Percentiles rank a stretch among this genome's conserved stretches.
Evolutionary conservation across 768 basidiomycete species (phyloP).

Genomic region (Ramaria rubella): DNA sequence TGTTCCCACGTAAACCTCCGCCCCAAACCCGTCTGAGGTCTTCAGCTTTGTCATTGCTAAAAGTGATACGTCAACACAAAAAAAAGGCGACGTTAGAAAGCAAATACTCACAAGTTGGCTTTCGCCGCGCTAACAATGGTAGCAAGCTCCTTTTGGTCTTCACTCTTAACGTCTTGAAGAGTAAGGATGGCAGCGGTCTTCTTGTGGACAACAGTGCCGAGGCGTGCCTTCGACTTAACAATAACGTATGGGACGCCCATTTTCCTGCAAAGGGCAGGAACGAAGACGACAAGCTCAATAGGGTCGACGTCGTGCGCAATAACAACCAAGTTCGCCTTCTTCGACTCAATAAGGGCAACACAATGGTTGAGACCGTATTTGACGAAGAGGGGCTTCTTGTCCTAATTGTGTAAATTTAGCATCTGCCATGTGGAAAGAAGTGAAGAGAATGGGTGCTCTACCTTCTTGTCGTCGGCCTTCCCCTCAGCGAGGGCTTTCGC

Average conservation of each 20-base stretch:
- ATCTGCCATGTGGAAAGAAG: background rate
- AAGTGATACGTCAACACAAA: background rate
- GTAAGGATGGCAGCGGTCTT: constrained; percentile 92
- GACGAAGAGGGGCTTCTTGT: constrained; percentile 93
- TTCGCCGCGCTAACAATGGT: constrained; percentile 91
- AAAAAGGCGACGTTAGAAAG: background rate
- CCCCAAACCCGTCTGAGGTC: constrained; percentile 91
- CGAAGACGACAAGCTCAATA: constrained; percentile 97
- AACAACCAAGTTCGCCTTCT: constrained; percentile 94
- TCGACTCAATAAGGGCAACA: constrained; percentile 92
- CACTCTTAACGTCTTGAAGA: constrained; percentile 89
- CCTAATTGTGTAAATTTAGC: constrained; percentile 33
- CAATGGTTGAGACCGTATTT: constrained; percentile 98
- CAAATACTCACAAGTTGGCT: constrained; percentile 82
- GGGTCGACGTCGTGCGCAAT: constrained; percentile 99
- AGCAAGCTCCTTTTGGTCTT: constrained; percentile 89
- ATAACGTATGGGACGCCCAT: constrained; percentile 99
- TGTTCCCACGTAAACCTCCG: constrained; percentile 92
- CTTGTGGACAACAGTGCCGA: constrained; percentile 97
- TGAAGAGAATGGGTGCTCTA: constrained; percentile 14
- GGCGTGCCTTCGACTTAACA: constrained; percentile 96
- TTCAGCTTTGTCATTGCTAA: constrained; percentile 86
- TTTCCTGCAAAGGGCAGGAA: constrained; percentile 97
- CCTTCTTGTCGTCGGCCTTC: constrained; percentile 51
- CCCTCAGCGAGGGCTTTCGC: constrained; percentile 71